Evolutionary conservation across 2,329 filamentous ascomycete genomes (phyloP), one percentile per base, ranked within the genome.

Genomic region (Chalaropsis ovoidea): DNA sequence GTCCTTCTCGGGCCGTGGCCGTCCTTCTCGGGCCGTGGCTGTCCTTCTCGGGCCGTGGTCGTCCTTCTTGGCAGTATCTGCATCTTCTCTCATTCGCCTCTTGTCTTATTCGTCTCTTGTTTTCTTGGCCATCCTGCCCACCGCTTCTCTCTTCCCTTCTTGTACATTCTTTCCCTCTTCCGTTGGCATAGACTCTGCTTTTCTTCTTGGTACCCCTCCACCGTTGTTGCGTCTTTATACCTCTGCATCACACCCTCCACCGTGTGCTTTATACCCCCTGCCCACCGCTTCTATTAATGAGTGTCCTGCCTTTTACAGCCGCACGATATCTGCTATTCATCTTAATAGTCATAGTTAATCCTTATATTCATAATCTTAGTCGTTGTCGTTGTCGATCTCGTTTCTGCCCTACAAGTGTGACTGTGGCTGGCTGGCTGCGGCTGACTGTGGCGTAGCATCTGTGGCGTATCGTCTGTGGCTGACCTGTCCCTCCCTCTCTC

Each of bases 281-380:
- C 19, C 24, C 13, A 19, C 22, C 11, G 19, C 10, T 15, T 52
- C 24, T 15, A 52, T 52, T 17, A 52, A 27, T 11, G 47, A 8
- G 47, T 17, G 24, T 15, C 19, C 47, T 24, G 10, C 8, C 22
- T 52, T 27, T 19, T 24, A 24, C 3, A 6, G 11, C 19, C 22
- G 22, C 19, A 24, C 5, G 5, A 7, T 17, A 27, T 52, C 11
- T 49, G 42, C 24, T 49, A 24, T 49, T 64, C 42, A 35, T 64
- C 22, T 60, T 41, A 13, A 62, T 41, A 62, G 31, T 24, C 60
- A 61, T 62, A 45, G 42, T 62, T 42, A 17, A 31, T 45, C 56
- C 31, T 52, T 42, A 43, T 61, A 61, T 61, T 61, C 11, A 61
- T 42, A 42, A 61, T 61, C 56, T 41, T 61, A 42, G 39, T 61